phyloP scores from a whole-genome alignment of 805 yeast species.

The Starmerella bombicola region DNA sequence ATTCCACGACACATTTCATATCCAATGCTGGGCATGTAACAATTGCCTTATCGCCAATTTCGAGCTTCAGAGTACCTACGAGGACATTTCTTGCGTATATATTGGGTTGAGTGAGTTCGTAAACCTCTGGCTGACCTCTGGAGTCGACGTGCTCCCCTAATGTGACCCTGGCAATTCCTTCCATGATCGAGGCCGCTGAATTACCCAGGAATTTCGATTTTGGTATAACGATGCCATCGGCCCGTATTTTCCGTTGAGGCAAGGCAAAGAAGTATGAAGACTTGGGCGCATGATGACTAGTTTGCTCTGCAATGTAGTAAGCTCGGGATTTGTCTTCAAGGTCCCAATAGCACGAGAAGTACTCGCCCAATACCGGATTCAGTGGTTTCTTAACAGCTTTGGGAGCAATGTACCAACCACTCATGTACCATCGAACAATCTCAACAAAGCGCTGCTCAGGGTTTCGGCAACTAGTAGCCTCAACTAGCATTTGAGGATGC shows the following conservation, averaged over 20 bases:
- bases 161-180: constrained; percentile 64
- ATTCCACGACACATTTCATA: constrained; percentile 70
- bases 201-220: constrained; percentile 83
- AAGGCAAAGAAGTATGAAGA: constrained; percentile 81
- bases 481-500: constrained; percentile 56
- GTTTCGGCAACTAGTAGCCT: constrained; percentile 51
- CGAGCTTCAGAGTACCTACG: constrained; percentile 80
- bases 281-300: constrained; percentile 97
- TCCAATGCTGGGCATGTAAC: constrained; percentile 50
- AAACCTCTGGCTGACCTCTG: constrained; percentile 44
- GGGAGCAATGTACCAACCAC: constrained; percentile 97
- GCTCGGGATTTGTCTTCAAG: constrained; percentile 57
- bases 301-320: constrained; percentile 82
- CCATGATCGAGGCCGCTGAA: constrained; percentile 96
- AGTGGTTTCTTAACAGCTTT: constrained; percentile 96
- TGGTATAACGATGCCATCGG: constrained; percentile 82
- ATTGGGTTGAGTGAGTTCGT: constrained; percentile 86
- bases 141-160: constrained; percentile 37
- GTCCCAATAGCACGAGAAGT: constrained; percentile 88
- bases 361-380: constrained; percentile 88
- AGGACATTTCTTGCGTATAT: constrained; percentile 88
- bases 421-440: constrained; percentile 77
- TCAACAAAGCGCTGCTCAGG: constrained; percentile 56
- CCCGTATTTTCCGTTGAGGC: constrained; percentile 69
- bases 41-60: constrained; percentile 84